phyloP scores from a whole-genome alignment of 139 green algal species.

The Trebouxia sp. region DNA sequence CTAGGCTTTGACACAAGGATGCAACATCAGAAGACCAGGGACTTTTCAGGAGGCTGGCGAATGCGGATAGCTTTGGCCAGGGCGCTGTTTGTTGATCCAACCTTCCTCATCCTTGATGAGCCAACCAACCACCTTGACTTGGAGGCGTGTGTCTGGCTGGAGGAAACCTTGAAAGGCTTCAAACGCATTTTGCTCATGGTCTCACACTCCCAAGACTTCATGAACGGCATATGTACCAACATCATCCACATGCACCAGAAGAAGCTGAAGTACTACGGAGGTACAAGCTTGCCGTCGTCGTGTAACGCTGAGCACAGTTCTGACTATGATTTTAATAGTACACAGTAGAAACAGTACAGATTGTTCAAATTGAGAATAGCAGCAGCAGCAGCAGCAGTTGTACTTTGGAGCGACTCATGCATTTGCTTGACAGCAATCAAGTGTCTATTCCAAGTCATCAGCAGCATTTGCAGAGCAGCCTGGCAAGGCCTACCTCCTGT shows the following conservation, averaged over 20 bases:
- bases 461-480: too few species aligned
- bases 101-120: slow-evolving; percentile 89
- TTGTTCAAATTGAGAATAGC: too few species aligned
- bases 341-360: too few species aligned
- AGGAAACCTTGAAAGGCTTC: slow-evolving; percentile 91
- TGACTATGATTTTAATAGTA: too few species aligned
- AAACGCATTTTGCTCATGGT: slow-evolving; percentile 91
- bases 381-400: too few species aligned
- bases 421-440: too few species aligned
- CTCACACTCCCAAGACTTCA: slow-evolving; percentile 70
- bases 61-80: slow-evolving; percentile 94
- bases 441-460: too few species aligned
- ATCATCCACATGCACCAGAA: slow-evolving; percentile 94
- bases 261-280: slow-evolving; percentile 87
- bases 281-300: too few species aligned
- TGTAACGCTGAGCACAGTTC: too few species aligned
- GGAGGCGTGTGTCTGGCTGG: slow-evolving; percentile 96
- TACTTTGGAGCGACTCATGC: too few species aligned
- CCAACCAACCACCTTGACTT: slow-evolving; percentile 77
- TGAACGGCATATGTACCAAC: slow-evolving; percentile 96
- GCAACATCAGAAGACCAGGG: slow-evolving; percentile 79
- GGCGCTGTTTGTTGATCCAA: slow-evolving; percentile 91
- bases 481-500: too few species aligned
- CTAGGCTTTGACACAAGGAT: slow-evolving; percentile 92
- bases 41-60: slow-evolving; percentile 94